Base-by-base conservation (phyloP, 179 eudicot species). In the Silene coronaria region DNA sequence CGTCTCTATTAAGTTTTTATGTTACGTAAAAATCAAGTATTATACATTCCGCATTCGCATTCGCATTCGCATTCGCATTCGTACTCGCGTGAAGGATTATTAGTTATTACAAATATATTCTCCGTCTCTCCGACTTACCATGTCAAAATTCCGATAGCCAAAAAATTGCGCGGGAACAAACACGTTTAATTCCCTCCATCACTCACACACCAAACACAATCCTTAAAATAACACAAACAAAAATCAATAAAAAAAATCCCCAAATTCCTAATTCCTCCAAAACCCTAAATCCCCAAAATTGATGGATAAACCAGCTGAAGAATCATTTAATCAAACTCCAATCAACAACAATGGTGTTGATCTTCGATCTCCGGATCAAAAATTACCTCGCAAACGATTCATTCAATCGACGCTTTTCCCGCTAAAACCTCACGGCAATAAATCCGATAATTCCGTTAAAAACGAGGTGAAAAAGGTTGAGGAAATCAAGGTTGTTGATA, bases 351-450 rank as follows among this genome's bases (percentile, higher is more conserved):
- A 62, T 16, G 67, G 67, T 48, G 80, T 53, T 69, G 77, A 79
- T 75, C 75, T 69, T 0, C 81, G 30, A 45, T 76, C 80, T 68
- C 78, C 81, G 45, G 85, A 80, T 14, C 75, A 36, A 74, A 81
- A 83, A 12, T 51, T 67, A 17, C 75, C 79, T 30, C 89, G 89
- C 63, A 83, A 91, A 76, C 79, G 88, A 19, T 77, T 90, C 27
- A 82, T 88, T 45, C 94, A 90, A 73, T 82, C 90, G 71, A 90
- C 88, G 28, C 59, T 90, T 51, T 90, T 90, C 67, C 89, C 90
- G 14, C 84, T 75, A 3, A 85, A 79, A 42, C 74, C 89, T 23
- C 88, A 71, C 23, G 86, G 70, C 23, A 30, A 63, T 34, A 74
- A 77, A 69, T 27, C 57, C 51, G 77, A 76, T 4, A 34, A 61